These are phyloP conservation scores for Leishmania tropica DNA, from an alignment of 208 protist species.

Conservation along the genomic window DNA sequence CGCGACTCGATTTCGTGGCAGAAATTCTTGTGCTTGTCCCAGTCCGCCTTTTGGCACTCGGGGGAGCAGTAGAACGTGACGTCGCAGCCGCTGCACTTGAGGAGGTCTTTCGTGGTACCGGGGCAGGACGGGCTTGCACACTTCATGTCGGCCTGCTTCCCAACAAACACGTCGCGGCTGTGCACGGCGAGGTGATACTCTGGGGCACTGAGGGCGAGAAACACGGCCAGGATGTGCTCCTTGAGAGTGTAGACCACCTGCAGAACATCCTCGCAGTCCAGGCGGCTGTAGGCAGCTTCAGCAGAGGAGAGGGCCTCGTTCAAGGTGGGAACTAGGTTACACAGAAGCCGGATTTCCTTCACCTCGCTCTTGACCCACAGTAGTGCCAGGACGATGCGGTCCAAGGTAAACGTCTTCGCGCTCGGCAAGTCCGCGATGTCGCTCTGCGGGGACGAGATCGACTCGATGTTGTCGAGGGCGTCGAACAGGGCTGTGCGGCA, in stretches of 20 bases:
- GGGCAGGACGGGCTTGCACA: slow-evolving; percentile 68
- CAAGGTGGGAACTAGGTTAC: slow-evolving; percentile 44
- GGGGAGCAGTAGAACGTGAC: slow-evolving; percentile 82
- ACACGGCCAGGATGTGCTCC: slow-evolving; percentile 47
- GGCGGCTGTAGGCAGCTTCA: slow-evolving; percentile 39
- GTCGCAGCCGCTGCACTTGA: slow-evolving; percentile 82
- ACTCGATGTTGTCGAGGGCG: slow-evolving; percentile 44
- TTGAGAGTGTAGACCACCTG: slow-evolving; percentile 61
- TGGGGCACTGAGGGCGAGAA: slow-evolving; percentile 46
- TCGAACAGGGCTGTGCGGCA: slow-evolving; percentile 67
- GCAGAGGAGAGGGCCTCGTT: slow-evolving; percentile 48
- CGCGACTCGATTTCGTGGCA: slow-evolving; percentile 76
- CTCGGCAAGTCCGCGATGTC: slow-evolving; percentile 22
- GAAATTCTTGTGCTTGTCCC: slow-evolving; percentile 74
- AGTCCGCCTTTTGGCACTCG: slow-evolving; percentile 77
- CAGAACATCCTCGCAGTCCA: slow-evolving; percentile 38
- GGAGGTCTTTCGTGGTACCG: slow-evolving; percentile 59
- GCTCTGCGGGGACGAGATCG: slow-evolving; percentile 29
- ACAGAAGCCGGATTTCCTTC: slow-evolving; percentile 46
- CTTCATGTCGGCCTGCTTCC: slow-evolving; percentile 61
- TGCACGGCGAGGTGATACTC: slow-evolving; percentile 78
- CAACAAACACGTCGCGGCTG: slow-evolving; percentile 61
- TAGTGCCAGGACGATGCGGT: slow-evolving; percentile 51
- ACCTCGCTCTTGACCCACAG: slow-evolving; percentile 66
- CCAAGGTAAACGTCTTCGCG: slow-evolving; percentile 35